Conservation (phyloP, 352 stramenopile genomes). For the Plasmopara viticola region DNA sequence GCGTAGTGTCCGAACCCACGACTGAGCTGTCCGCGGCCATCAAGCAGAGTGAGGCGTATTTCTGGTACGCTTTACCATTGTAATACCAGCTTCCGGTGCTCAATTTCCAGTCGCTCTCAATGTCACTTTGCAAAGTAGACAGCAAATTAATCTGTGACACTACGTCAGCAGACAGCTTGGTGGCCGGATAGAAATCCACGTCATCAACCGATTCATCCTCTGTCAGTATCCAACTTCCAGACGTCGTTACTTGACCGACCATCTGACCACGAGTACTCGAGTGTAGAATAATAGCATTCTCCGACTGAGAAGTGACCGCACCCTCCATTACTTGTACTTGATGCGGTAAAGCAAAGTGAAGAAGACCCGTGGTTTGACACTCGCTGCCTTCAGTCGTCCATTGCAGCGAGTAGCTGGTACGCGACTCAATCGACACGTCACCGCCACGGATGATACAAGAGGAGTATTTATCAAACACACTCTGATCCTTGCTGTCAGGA, state of each 20-base stretch:
- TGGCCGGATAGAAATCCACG: slow-evolving; percentile 55
- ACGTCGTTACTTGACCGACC: slow-evolving; percentile 39
- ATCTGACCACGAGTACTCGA: slow-evolving; percentile 56
- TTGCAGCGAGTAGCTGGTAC: slow-evolving; percentile 58
- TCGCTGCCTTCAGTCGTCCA: slow-evolving; percentile 49
- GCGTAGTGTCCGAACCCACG: slow-evolving; percentile 41
- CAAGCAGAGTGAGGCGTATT: slow-evolving; percentile 73
- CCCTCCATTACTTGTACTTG: slow-evolving; percentile 42
- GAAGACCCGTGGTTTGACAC: slow-evolving; percentile 40
- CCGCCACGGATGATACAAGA: slow-evolving; percentile 54
- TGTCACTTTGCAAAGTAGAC: slow-evolving; percentile 43
- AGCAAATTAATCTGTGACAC: slow-evolving; percentile 35
- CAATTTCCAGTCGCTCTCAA: slow-evolving; percentile 45
- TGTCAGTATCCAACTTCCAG: slow-evolving; percentile 38
- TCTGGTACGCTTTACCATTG: slow-evolving; percentile 73
- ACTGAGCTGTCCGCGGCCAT: slow-evolving; percentile 52
- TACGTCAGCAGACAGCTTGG: slow-evolving; percentile 29
- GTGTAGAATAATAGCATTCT: slow-evolving; percentile 35
- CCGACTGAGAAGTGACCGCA: slow-evolving; percentile 17
- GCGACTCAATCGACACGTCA: slow-evolving; percentile 38
- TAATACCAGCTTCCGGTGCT: slow-evolving; percentile 64
- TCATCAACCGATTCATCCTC: slow-evolving; percentile 45
- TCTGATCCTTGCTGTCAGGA: slow-evolving; percentile 26
- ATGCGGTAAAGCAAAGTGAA: slow-evolving; percentile 69
- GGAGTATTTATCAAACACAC: slow-evolving; percentile 54